These are phyloP conservation scores for Sanghuangporus baumii DNA, from an alignment of 1,284 basidiomycete species.

Conservation along the genomic window DNA sequence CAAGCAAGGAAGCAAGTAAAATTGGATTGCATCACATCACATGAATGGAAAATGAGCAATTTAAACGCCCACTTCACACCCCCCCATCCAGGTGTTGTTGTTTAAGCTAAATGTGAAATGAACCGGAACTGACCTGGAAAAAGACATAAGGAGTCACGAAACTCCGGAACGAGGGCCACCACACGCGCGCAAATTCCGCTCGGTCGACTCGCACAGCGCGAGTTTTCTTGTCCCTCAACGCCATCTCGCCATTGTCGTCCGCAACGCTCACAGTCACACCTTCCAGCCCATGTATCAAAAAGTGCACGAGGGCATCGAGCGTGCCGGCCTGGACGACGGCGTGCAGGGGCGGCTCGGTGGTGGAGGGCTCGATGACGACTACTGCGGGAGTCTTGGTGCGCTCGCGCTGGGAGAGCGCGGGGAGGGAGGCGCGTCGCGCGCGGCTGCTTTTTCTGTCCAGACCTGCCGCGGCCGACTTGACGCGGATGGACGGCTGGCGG, in stretches of 20 bases:
- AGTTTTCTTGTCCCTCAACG: slow-evolving; percentile 61
- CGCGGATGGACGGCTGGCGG: slow-evolving; percentile 68
- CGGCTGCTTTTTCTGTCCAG: slow-evolving; percentile 70
- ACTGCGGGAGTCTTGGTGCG: slow-evolving; percentile 29
- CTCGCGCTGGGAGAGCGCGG: slow-evolving; percentile 56
- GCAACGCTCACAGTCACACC: slow-evolving; percentile 71
- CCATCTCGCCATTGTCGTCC: slow-evolving; percentile 80
- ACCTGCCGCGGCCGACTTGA: slow-evolving; percentile 60
- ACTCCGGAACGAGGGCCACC: slow-evolving; percentile 77
- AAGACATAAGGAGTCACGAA: slow-evolving; percentile 74
- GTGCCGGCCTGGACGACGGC: slow-evolving; percentile 75
- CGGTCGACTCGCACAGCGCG: slow-evolving; percentile 66
- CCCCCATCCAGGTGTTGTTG: neutral
- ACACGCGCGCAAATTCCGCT: slow-evolving; percentile 62
- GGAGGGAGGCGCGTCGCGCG: slow-evolving; percentile 69
- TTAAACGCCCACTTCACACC: too few species aligned
- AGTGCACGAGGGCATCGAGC: slow-evolving; percentile 63
- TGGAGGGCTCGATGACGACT: slow-evolving; percentile 50
- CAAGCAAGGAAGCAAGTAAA: too few species aligned
- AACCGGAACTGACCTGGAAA: slow-evolving; percentile 60
- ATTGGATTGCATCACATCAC: neutral
- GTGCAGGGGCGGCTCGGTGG: slow-evolving; percentile 61
- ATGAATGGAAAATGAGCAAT: neutral
- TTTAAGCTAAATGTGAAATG: too few species aligned
- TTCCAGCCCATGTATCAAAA: slow-evolving; percentile 71